Conservation (phyloP, 2,329 filamentous ascomycete species). For the Phialemonium atrogriseum region DNA sequence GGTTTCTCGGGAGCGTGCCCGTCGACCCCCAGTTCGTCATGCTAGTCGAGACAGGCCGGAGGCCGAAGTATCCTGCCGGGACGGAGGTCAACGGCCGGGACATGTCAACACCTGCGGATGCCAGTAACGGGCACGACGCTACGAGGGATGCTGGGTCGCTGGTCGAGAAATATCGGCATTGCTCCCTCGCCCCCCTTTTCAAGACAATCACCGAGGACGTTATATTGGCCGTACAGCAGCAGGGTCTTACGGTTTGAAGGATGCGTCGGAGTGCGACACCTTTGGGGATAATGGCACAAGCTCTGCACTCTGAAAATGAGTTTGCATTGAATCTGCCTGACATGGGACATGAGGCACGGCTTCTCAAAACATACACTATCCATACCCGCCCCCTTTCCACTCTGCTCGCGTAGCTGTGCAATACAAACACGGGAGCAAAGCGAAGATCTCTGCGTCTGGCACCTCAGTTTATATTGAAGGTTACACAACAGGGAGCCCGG, state of each 20-base stretch:
- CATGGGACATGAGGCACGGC: too few relatives aligned
- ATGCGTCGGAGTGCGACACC: too few relatives aligned
- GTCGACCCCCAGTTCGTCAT: constrained; percentile 90
- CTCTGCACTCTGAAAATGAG: too few relatives aligned
- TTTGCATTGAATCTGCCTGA: too few relatives aligned
- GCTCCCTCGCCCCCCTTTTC: constrained; percentile 64
- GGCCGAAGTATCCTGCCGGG: constrained; percentile 61
- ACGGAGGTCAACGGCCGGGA: constrained; percentile 53
- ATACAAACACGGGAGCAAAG: too few relatives aligned
- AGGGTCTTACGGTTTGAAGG: not conserved
- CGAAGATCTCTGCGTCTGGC: too few relatives aligned
- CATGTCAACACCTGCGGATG: constrained; percentile 27
- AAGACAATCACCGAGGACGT: constrained; percentile 51
- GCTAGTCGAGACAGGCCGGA: constrained; percentile 66
- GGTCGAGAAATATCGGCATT: constrained; percentile 64
- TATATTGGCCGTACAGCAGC: constrained; percentile 19
- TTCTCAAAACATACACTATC: too few relatives aligned
- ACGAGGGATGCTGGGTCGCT: constrained; percentile 36
- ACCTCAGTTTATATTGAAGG: too few relatives aligned
- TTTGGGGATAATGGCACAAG: not conserved
- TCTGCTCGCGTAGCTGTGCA: too few relatives aligned
- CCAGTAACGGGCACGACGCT: constrained; percentile 16
- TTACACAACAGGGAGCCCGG: too few relatives aligned
- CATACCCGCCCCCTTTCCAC: too few relatives aligned
- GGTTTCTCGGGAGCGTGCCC: constrained; percentile 78